A percentile compares a stretch with the other conserved stretches of the same genome.
phyloP scores from a whole-genome alignment of 192 early-diverging fungal genomes.

The Coemansia sp. region DNA sequence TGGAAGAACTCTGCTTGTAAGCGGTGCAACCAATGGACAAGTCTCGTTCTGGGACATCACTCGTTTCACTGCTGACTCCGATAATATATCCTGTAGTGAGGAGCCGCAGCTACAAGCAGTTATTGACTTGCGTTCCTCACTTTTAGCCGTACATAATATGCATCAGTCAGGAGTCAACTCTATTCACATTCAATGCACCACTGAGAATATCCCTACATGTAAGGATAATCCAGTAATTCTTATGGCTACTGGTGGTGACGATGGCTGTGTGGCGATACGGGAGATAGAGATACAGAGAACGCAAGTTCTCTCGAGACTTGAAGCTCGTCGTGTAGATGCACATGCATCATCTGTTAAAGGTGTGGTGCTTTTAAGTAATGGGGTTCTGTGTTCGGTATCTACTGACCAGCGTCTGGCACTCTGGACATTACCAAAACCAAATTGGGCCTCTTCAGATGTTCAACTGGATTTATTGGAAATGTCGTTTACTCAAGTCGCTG shows the following conservation, averaged over 20 bases:
- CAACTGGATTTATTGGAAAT: conserved; percentile 30
- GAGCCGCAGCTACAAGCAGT: conserved; percentile 17
- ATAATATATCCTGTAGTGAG: neutral
- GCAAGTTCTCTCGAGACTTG: neutral
- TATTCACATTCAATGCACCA: conserved; percentile 41
- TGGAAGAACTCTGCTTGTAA: conserved; percentile 6
- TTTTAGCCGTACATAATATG: conserved; percentile 18
- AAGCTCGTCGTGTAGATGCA: conserved; percentile 17
- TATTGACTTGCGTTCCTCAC: neutral
- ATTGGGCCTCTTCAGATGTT: conserved; percentile 3
- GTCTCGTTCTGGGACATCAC: conserved; percentile 29
- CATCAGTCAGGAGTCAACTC: conserved; percentile 82
- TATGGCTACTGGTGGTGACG: conserved; percentile 75
- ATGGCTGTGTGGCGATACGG: conserved; percentile 58
- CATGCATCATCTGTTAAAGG: conserved; percentile 76
- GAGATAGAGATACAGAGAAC: conserved; percentile 16
- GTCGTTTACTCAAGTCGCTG: conserved; percentile 63
- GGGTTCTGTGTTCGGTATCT: conserved; percentile 41
- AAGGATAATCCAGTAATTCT: conserved; percentile 13
- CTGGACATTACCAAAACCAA: conserved; percentile 46
- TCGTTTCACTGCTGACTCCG: neutral
- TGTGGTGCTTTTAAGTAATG: neutral
- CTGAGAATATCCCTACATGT: neutral
- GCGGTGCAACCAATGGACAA: conserved; percentile 35
- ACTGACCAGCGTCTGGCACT: conserved; percentile 70